Evolutionary conservation across 306 rosid genomes (phyloP).

Genomic region (Glycine soja): DNA sequence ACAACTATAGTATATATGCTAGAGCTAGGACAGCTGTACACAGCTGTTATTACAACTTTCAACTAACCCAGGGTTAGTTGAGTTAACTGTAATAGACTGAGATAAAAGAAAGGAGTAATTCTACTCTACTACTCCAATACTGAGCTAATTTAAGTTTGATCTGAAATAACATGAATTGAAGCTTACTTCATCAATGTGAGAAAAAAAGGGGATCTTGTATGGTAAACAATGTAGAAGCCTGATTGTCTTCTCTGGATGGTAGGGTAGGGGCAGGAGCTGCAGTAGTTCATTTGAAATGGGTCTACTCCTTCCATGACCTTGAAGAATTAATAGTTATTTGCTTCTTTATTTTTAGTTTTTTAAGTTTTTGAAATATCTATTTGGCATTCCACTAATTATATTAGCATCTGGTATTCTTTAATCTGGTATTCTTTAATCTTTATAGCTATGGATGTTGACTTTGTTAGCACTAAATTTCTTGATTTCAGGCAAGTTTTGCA

Average conservation of each 20-base stretch:
- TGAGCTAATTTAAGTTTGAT: neutral
- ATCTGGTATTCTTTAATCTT: neutral
- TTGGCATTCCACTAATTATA: slow-evolving; percentile 27
- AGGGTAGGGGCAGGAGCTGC: neutral
- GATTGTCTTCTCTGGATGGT: neutral
- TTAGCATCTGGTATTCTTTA: slow-evolving; percentile 4
- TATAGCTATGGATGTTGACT: slow-evolving; percentile 34
- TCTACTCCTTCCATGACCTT: slow-evolving; percentile 9
- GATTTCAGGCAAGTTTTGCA: slow-evolving; percentile 92
- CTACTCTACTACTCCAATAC: too few relatives aligned
- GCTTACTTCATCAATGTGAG: slow-evolving; percentile 9
- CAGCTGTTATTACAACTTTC: too few relatives aligned
- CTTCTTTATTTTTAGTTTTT: neutral
- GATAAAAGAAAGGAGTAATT: too few relatives aligned
- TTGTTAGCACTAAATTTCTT: slow-evolving; percentile 31
- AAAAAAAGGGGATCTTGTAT: neutral
- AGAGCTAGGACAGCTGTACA: too few relatives aligned
- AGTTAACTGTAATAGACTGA: too few relatives aligned
- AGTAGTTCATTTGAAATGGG: slow-evolving; percentile 27
- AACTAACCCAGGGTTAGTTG: too few relatives aligned
- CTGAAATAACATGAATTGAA: slow-evolving; percentile 16
- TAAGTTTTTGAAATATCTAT: slow-evolving; percentile 4
- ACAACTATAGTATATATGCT: too few relatives aligned
- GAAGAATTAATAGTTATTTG: slow-evolving; percentile 26
- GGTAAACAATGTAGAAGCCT: slow-evolving; percentile 2